Percentiles rank a stretch among this genome's conserved stretches.
Evolutionary conservation across 2,329 filamentous ascomycete genomes (phyloP).

Genomic region (Trichoderma semiorbis): DNA sequence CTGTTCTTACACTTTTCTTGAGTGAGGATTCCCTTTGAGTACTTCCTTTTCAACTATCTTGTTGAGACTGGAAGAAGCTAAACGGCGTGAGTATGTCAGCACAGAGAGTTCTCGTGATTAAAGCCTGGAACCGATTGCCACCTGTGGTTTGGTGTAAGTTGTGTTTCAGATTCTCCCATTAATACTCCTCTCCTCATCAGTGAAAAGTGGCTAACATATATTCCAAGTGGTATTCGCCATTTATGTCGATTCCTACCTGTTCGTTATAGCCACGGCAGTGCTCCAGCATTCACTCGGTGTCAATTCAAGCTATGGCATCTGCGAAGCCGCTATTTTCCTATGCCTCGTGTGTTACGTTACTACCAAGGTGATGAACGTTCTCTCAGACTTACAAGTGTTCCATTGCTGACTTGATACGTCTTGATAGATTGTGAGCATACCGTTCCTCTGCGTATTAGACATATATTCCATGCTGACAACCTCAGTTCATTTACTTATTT

Average conservation of each 20-base stretch:
- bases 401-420: neutral
- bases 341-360: constrained; percentile 61
- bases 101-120: constrained; percentile 37
- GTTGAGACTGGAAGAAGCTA: neutral
- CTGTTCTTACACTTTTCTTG: constrained; percentile 36
- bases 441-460: neutral
- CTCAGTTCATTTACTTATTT: constrained; percentile 59
- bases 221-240: constrained; percentile 55
- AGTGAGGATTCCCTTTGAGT: constrained; percentile 26
- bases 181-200: too few relatives aligned
- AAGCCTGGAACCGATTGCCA: constrained; percentile 40
- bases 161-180: neutral
- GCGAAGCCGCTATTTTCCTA: constrained; percentile 56
- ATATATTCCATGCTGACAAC: neutral
- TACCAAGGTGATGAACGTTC: constrained; percentile 48
- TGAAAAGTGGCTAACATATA: neutral
- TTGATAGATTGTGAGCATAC: constrained; percentile 31
- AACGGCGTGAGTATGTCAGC: constrained; percentile 24
- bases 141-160: constrained; percentile 43
- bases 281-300: constrained; percentile 56
- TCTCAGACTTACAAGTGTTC: neutral
- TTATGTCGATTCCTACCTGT: constrained; percentile 58
- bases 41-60: neutral
- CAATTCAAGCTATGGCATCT: constrained; percentile 48
- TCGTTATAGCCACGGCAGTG: constrained; percentile 56